phyloP scores from a whole-genome alignment of 768 basidiomycete species.

The Lentinula raphanica region DNA sequence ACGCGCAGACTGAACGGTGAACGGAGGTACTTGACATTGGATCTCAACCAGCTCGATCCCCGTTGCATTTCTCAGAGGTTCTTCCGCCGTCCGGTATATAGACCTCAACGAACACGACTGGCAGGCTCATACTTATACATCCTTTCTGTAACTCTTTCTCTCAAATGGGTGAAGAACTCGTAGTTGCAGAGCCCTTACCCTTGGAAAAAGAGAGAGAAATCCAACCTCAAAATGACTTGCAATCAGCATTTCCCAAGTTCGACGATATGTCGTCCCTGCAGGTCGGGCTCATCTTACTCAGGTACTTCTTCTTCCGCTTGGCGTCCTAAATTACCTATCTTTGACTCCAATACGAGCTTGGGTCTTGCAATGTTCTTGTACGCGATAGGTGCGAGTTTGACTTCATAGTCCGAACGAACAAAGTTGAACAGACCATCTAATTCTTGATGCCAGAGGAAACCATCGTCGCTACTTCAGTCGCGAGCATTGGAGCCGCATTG shows the following conservation, averaged over 20 bases:
- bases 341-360: slow-evolving; percentile 3
- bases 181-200: neutral
- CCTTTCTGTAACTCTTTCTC: neutral
- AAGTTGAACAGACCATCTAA: neutral
- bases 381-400: slow-evolving; percentile 4
- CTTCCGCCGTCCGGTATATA: too few species aligned
- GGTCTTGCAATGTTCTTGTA: slow-evolving; percentile 8
- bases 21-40: too few species aligned
- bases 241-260: slow-evolving; percentile 8
- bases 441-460: slow-evolving; percentile 17
- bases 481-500: slow-evolving; percentile 20
- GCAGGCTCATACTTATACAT: too few species aligned
- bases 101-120: too few species aligned
- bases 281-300: slow-evolving; percentile 6
- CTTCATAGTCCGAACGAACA: neutral
- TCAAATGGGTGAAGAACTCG: neutral
- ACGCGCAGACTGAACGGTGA: neutral
- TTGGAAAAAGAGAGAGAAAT: neutral
- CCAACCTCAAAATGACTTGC: neutral
- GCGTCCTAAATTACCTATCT: neutral
- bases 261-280: slow-evolving; percentile 10
- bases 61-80: too few species aligned
- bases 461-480: slow-evolving; percentile 21
- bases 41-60: too few species aligned
- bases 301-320: neutral